Base-by-base conservation (phyloP, 495 filamentous ascomycete genomes). In the Daldinia decipiens region DNA sequence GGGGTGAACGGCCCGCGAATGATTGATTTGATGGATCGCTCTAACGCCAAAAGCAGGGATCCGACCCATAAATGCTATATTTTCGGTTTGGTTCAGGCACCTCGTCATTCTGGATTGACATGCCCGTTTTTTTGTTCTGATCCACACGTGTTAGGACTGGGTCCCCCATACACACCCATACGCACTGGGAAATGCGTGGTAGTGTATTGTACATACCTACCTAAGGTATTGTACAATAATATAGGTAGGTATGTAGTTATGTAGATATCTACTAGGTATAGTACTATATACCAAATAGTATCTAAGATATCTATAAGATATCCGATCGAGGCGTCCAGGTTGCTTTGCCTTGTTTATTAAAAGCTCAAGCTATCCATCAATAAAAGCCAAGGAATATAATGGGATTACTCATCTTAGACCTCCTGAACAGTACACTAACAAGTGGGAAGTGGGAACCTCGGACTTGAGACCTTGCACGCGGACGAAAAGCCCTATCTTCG, bases 131-230 rank as follows among this genome's bases (percentile, higher is more conserved):
- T 56, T 65, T 54, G 38, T 54, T 65, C 45, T 68, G 64, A 65
- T 72, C 70, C 65, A 68, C 70, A 72, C 70, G 70, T 72, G 70
- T 68, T 61, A 65, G 70, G 55, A 62, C 68, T 58, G 65, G 59
- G 54, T 55, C 54, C 54, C 21, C 34, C 36, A 52, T 65, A 38
- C 26, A 17, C 27, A 29, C 26, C 34, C 36, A 52, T 65, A 38
- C 26, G 17, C 27, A 29, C 26, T 24, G 21, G 21, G 21, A 17
- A 31, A 15, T 32, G 17, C 53, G 53, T 36, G 31, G 27, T 53
- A 56, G 13, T 56, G 17, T 27, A 26, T 0, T 15, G 7, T 24
- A 5, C 21, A 52, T 5, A 52, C 17, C 24, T n/a, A n/a, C n/a
- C n/a, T n/a, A n/a, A n/a, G n/a, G n/a, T n/a, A n/a, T n/a, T n/a